Evolutionary conservation across 164 flowering plant species (phyloP).

Genomic region (Protea cynaroides): DNA sequence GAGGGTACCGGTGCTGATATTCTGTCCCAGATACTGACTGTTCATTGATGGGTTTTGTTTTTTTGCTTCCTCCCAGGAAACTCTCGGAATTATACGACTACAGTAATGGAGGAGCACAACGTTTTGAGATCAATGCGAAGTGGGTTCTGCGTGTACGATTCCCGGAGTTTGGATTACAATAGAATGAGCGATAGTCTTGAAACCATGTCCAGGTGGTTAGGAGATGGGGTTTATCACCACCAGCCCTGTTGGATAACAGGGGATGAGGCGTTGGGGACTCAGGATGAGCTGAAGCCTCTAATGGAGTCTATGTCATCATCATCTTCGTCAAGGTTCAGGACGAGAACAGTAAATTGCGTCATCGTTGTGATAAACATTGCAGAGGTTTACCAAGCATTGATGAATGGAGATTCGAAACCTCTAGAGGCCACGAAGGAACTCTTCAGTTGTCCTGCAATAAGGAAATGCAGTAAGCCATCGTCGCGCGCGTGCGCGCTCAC

Average conservation of each 20-base stretch:
- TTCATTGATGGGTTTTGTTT: neutral
- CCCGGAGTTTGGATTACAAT: constrained; percentile 50
- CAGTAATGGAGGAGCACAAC: constrained; percentile 72
- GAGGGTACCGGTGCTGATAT: neutral
- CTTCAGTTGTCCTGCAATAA: constrained; percentile 41
- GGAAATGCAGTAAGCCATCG: constrained; percentile 47
- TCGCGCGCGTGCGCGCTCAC: too few relatives aligned
- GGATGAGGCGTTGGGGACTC: constrained; percentile 18
- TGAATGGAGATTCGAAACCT: constrained; percentile 39
- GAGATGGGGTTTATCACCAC: constrained; percentile 58
- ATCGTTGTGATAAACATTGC: constrained; percentile 59
- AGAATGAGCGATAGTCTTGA: constrained; percentile 30
- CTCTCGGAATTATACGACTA: constrained; percentile 32
- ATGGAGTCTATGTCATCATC: constrained; percentile 8
- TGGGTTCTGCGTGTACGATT: constrained; percentile 75
- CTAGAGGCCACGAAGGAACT: constrained; percentile 50
- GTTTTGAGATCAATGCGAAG: constrained; percentile 58
- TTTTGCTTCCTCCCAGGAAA: constrained; percentile 19
- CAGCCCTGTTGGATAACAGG: constrained; percentile 48
- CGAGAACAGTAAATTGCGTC: constrained; percentile 50
- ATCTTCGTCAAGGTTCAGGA: constrained; percentile 30
- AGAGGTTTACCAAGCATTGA: constrained; percentile 40
- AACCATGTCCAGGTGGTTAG: constrained; percentile 47
- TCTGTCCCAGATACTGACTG: neutral
- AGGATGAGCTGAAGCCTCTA: constrained; percentile 3